phyloP scores from a whole-genome alignment of 1,139 yeast species.

The Sugiyamaella castrensis region DNA sequence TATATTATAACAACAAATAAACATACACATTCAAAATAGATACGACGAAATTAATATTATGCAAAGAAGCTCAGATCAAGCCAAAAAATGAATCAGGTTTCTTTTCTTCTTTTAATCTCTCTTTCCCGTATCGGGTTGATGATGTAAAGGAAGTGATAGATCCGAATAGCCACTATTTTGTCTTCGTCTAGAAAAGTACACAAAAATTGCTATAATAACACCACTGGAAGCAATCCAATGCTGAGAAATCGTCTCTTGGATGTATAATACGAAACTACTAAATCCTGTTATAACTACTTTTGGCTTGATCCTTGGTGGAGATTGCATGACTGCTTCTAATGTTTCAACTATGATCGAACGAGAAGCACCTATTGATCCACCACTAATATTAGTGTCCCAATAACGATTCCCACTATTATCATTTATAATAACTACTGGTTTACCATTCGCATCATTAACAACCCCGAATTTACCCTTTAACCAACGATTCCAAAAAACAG shows the following conservation, averaged over 20 bases:
- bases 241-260: slow-evolving; percentile 11
- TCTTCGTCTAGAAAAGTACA: slow-evolving; percentile 6
- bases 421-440: slow-evolving; percentile 30
- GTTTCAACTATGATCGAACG: slow-evolving; percentile 32
- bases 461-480: slow-evolving; percentile 35
- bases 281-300: slow-evolving; percentile 26
- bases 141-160: slow-evolving; percentile 1
- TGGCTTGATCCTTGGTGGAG: slow-evolving; percentile 28
- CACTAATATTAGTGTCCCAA: slow-evolving; percentile 35
- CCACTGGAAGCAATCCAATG: slow-evolving; percentile 13
- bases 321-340: slow-evolving; percentile 27
- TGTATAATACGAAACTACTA: slow-evolving; percentile 21
- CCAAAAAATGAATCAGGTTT: too few relatives aligned
- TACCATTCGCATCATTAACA: slow-evolving; percentile 16
- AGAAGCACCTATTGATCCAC: slow-evolving; percentile 30
- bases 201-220: slow-evolving; percentile 7
- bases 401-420: slow-evolving; percentile 31
- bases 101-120: slow-evolving; percentile 6
- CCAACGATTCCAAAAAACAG: slow-evolving; percentile 40
- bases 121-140: slow-evolving; percentile 9
- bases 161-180: not conserved
- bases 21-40: too few relatives aligned
- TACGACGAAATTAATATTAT: too few relatives aligned
- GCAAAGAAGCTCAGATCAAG: too few relatives aligned
- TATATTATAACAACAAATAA: too few relatives aligned